Evolutionary conservation across 208 protist species (phyloP).

Genomic region (Trypanosoma melophagium): DNA sequence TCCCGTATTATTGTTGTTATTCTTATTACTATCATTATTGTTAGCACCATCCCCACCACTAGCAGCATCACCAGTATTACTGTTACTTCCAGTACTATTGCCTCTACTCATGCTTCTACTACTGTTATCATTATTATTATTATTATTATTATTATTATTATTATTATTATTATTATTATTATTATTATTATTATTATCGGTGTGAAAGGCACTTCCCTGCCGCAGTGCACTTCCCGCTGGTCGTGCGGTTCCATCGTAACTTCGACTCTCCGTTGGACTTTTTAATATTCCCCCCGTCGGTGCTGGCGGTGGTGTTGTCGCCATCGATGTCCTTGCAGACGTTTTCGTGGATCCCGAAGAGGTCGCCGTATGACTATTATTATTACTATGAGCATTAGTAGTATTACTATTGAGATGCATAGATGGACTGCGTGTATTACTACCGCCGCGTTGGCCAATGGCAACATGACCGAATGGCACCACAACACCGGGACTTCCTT

Average conservation of each 20-base stretch:
- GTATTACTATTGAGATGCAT: background rate
- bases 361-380: background rate
- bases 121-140: constrained; percentile 1
- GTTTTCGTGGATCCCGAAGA: no score
- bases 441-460: background rate
- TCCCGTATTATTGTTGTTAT: no score
- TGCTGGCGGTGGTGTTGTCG: background rate
- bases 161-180: constrained; percentile 15
- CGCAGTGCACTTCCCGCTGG: constrained; percentile 31
- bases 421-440: no score
- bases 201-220: constrained; percentile 40
- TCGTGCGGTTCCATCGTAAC: constrained; percentile 21
- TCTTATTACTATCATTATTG: no score
- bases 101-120: no score
- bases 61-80: no score
- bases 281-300: constrained; percentile 17
- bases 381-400: background rate
- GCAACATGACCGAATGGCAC: background rate
- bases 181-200: constrained; percentile 10
- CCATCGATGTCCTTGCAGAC: no score
- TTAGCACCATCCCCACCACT: no score
- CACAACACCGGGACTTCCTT: background rate
- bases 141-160: constrained; percentile 19
- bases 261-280: background rate
- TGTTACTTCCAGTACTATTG: no score